Percentiles rank a stretch among this genome's conserved stretches.
These are phyloP conservation scores for Aspergillus sparsus DNA, from an alignment of 495 filamentous ascomycete species.

Conservation along the genomic window DNA sequence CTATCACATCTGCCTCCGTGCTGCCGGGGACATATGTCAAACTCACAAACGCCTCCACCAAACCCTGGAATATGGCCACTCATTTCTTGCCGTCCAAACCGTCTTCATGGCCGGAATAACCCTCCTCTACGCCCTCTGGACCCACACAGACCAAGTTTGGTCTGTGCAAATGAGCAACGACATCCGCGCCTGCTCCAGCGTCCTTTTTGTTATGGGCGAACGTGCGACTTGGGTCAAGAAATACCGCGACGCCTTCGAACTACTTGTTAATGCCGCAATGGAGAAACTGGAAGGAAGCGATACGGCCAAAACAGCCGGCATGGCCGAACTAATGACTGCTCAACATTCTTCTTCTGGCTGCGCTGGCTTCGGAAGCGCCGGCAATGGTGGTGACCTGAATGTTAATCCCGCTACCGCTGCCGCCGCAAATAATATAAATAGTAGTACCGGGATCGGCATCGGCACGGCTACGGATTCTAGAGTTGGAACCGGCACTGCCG, in stretches of 20 bases:
- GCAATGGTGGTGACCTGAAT: not conserved
- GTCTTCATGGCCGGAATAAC: constrained; percentile 59
- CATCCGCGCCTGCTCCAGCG: constrained; percentile 55
- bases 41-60: constrained; percentile 55
- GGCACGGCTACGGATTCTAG: not conserved
- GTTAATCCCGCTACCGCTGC: not conserved
- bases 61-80: constrained; percentile 55
- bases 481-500: too few species aligned
- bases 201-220: constrained; percentile 57
- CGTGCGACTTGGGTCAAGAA: constrained; percentile 54
- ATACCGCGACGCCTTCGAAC: constrained; percentile 56
- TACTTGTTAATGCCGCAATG: constrained; percentile 56
- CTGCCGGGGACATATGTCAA: constrained; percentile 55
- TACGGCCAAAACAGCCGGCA: constrained; percentile 38
- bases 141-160: constrained; percentile 50
- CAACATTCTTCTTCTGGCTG: constrained; percentile 29
- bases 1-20: constrained; percentile 51
- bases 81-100: constrained; percentile 56
- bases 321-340: constrained; percentile 48
- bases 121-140: constrained; percentile 52
- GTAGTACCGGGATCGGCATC: not conserved
- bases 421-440: not conserved
- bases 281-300: constrained; percentile 51
- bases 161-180: constrained; percentile 55
- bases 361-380: not conserved